Evolutionary conservation across 2,329 filamentous ascomycete species (phyloP), one percentile per base, ranked within the genome.

Genomic region (Penicillium capsulatum): DNA sequence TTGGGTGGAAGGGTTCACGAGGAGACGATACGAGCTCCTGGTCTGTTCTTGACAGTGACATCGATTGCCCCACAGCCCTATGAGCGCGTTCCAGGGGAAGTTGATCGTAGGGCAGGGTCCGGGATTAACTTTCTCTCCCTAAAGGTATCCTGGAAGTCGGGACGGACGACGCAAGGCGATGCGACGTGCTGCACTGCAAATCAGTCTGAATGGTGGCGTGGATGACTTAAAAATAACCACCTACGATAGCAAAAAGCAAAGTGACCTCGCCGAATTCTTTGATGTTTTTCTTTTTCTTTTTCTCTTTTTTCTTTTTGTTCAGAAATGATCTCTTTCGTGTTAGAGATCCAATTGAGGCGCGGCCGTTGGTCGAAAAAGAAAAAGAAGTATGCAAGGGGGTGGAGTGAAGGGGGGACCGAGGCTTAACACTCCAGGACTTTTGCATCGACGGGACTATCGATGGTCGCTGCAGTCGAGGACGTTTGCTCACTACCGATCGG

Each of bases 111-210:
- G 40, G 38, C 36, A n/a, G n/a, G 15, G 29, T 39, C 38, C 33
- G 30, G 13, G 34, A 49, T 45, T 38, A 36, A 38, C 32, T 44
- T 47, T 47, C 10, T 40, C 37, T 35, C 38, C 38, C 16, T 16
- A 17, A 17, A 19, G 20, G 22, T 47, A 51, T 47, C 45, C 50
- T 40, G 51, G 42, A 39, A 50, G 31, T 34, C 47, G 51, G 50
- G 40, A 51, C 33, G 7, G 36, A 29, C 17, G 13, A 53, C 48
- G 51, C 45, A 54, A 54, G 51, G 51, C 28, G 40, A 49, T 47
- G 41, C 30, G 28, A 30, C 22, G 31, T 28, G 19, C 42, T 44
- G 49, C 43, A 45, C 45, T 51, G 51, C 50, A 28, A 49, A 45
- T 51, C 47, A 50, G 32, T 27, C 19, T 32, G 28, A 39, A 38